Base-by-base conservation (phyloP, 2,329 filamentous ascomycete genomes). In the Diaporthe helianthi region DNA sequence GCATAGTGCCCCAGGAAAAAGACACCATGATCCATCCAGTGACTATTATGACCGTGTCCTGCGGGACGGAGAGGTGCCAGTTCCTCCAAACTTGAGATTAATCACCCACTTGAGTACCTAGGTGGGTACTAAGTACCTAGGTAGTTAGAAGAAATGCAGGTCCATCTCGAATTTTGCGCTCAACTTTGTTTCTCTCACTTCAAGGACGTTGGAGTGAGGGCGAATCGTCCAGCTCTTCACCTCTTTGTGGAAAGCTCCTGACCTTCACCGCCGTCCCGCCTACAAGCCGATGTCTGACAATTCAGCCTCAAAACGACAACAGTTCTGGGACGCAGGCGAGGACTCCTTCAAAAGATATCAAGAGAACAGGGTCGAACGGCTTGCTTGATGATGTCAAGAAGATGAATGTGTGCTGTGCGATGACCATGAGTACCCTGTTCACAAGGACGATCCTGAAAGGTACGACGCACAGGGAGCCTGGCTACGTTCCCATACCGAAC, bases 361-460 rank as follows among this genome's bases (percentile, higher is more conserved):
- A 15, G 12, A 22, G 47, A 6, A 31, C 9, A 24, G 10, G 24
- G 17, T 31, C 29, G 4, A 72, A 77, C 47, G 78, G 79, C 26
- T 72, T 82, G 7, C 79, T 75, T 60, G 77, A 79, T 22, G 79
- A 79, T 74, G 73, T 79, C 12, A 73, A 77, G 72, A 75, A 79
- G 71, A 77, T 82, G 71, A 82, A 82, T 53, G 80, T 82, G 22
- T 77, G 79, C 86, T 88, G 85, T 74, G 89, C 89, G 63, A 90
- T 92, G 85, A 92, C 90, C 4, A 83, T 91, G 72, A 90, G 87
- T 75, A 91, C 89, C 4, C 83, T 85, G 69, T 85, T 91, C 49
- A 89, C 91, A 74, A 86, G 87, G 72, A 82, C 89, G 33, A 84
- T 92, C 71, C 79, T 91, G 8, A 75, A 75, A 52, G 77, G 79